Evolutionary conservation across 2,329 filamentous ascomycete genomes (phyloP).

Genomic region (Colletotrichum tanaceti): DNA sequence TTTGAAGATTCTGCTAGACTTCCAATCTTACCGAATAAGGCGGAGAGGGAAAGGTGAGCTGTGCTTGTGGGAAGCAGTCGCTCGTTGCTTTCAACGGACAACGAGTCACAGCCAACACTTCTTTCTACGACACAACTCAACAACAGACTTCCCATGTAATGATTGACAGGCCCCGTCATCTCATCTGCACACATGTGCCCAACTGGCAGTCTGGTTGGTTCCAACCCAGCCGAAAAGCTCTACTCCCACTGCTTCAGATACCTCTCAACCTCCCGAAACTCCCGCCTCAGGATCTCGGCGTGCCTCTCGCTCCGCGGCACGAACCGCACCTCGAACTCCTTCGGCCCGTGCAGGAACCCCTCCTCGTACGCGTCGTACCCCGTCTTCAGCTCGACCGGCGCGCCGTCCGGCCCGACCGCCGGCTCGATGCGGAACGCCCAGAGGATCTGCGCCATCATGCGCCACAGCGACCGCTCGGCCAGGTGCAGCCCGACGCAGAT

Average conservation of each 20-base stretch:
- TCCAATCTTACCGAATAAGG: no score
- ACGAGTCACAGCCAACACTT: no score
- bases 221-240: background rate
- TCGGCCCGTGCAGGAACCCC: slow-evolving; percentile 11
- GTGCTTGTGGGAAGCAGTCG: no score
- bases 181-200: no score
- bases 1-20: no score
- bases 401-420: background rate
- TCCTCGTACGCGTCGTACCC: slow-evolving; percentile 22
- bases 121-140: no score
- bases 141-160: no score
- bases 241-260: slow-evolving; percentile 25
- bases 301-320: slow-evolving; percentile 25
- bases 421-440: slow-evolving; percentile 57
- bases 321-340: slow-evolving; percentile 24
- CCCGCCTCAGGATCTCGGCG: slow-evolving; percentile 1
- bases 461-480: slow-evolving; percentile 58
- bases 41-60: no score
- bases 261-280: background rate
- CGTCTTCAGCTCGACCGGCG: slow-evolving; percentile 1
- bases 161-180: no score
- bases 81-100: no score
- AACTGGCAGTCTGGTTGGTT: no score
- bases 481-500: slow-evolving; percentile 63
- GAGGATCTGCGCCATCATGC: slow-evolving; percentile 53